Evolutionary conservation across 352 stramenopile species (phyloP).

Genomic region (Globisporangium cederbergense): DNA sequence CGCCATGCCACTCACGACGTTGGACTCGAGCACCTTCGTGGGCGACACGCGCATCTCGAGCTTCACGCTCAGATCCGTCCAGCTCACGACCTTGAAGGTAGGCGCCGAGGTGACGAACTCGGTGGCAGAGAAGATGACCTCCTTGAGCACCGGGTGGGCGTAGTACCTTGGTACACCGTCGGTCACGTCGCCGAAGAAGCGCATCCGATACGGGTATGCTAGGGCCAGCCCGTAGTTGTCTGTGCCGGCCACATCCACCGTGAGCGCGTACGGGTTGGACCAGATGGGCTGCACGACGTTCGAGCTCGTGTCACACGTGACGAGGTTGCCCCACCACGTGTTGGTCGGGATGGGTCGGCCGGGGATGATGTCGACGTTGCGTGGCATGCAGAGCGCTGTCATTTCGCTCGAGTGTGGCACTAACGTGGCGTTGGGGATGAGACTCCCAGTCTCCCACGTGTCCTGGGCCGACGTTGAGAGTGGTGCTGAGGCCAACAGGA

Average conservation of each 20-base stretch:
- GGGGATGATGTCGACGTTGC: conserved; percentile 47
- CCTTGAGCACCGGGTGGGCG: conserved; percentile 53
- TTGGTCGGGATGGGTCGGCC: conserved; percentile 69
- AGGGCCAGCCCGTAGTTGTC: conserved; percentile 47
- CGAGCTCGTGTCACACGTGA: conserved; percentile 48
- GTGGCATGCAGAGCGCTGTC: conserved; percentile 41
- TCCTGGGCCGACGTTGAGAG: conserved; percentile 15
- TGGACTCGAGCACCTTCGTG: conserved; percentile 34
- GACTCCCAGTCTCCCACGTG: conserved; percentile 44
- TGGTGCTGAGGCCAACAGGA: background rate
- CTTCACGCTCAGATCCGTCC: conserved; percentile 63
- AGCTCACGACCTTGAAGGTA: conserved; percentile 49
- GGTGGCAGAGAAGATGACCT: conserved; percentile 52
- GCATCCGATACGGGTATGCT: conserved; percentile 64
- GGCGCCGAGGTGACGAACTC: conserved; percentile 46
- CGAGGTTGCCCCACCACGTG: conserved; percentile 79
- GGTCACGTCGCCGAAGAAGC: conserved; percentile 52
- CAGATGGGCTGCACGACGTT: conserved; percentile 59
- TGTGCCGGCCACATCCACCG: conserved; percentile 32
- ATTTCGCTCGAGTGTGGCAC: conserved; percentile 39
- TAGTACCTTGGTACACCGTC: conserved; percentile 50
- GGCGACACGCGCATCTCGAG: conserved; percentile 35
- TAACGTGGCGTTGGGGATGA: conserved; percentile 27
- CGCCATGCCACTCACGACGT: conserved; percentile 68
- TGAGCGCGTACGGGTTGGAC: conserved; percentile 66